Evolutionary conservation across 352 stramenopile genomes (phyloP).

Genomic region (Globisporangium emineosum): DNA sequence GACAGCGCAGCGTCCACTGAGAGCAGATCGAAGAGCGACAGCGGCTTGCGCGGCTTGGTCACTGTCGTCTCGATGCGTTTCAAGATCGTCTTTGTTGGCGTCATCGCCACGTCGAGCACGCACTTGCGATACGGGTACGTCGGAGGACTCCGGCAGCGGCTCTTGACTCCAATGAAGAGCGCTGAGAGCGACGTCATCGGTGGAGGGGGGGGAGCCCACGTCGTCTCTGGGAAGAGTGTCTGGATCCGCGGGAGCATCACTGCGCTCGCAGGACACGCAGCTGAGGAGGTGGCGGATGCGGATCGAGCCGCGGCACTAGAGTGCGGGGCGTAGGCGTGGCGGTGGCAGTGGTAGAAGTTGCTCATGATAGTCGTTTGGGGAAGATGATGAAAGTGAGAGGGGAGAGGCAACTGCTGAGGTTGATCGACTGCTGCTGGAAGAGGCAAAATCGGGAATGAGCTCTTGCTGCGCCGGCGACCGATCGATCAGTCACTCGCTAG

Average conservation of each 20-base stretch:
- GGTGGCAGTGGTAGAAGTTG: constrained; percentile 9
- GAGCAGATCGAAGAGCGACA: constrained; percentile 57
- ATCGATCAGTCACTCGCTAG: neutral
- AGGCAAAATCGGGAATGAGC: constrained; percentile 19
- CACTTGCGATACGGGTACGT: constrained; percentile 22
- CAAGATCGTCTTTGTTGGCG: constrained; percentile 24
- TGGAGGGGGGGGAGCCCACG: neutral
- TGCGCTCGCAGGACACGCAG: neutral
- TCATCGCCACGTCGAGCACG: constrained; percentile 30
- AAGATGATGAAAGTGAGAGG: neutral
- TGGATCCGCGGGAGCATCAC: constrained; percentile 12
- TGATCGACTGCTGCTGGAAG: constrained; percentile 15
- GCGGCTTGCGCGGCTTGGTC: constrained; percentile 35
- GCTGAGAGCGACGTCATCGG: neutral
- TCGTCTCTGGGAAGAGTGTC: constrained; percentile 13
- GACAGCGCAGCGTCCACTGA: constrained; percentile 23
- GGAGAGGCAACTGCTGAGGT: constrained; percentile 14
- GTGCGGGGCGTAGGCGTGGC: neutral
- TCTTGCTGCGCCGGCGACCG: neutral
- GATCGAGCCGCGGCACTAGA: neutral
- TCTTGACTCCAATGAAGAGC: neutral
- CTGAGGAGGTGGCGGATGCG: neutral
- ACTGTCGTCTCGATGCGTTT: constrained; percentile 9
- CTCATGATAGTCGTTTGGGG: constrained; percentile 7
- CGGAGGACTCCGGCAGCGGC: neutral